phyloP scores from a whole-genome alignment of 768 basidiomycete genomes.

The Kwoniella europaea region DNA sequence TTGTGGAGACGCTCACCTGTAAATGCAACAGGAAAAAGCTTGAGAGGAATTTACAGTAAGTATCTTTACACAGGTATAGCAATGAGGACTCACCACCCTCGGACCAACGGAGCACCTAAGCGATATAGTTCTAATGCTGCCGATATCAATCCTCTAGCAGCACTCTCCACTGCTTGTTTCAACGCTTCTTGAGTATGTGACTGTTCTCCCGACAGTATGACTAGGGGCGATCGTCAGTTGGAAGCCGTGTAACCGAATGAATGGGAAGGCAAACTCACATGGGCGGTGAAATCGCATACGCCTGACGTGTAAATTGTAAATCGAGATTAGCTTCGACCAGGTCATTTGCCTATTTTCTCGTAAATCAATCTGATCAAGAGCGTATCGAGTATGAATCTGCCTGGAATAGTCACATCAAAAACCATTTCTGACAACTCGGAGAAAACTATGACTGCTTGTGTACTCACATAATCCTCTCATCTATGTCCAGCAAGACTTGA shows the following conservation, averaged over 20 bases:
- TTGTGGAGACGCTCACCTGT: neutral
- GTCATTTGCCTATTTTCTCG: neutral
- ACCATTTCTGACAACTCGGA: neutral
- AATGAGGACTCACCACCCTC: neutral
- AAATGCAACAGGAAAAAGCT: constrained; percentile 8
- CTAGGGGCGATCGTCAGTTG: too few relatives aligned
- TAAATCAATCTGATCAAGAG: neutral
- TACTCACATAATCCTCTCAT: neutral
- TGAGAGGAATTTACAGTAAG: too few relatives aligned
- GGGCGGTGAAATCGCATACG: constrained; percentile 3
- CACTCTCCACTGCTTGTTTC: neutral
- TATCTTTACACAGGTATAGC: too few relatives aligned
- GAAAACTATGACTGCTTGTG: neutral
- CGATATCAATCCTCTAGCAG: constrained; percentile 1
- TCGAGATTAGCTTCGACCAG: neutral
- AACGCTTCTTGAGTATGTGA: neutral
- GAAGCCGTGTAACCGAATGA: too few relatives aligned
- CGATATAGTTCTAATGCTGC: constrained; percentile 5
- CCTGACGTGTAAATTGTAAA: constrained; percentile 1
- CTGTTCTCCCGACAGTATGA: neutral
- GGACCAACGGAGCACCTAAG: neutral
- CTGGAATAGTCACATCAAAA: neutral
- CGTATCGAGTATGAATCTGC: neutral
- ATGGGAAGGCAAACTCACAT: constrained; percentile 5
- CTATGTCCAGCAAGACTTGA: neutral